Conservation (phyloP, 179 eudicot species). For the Patellifolia procumbens region DNA sequence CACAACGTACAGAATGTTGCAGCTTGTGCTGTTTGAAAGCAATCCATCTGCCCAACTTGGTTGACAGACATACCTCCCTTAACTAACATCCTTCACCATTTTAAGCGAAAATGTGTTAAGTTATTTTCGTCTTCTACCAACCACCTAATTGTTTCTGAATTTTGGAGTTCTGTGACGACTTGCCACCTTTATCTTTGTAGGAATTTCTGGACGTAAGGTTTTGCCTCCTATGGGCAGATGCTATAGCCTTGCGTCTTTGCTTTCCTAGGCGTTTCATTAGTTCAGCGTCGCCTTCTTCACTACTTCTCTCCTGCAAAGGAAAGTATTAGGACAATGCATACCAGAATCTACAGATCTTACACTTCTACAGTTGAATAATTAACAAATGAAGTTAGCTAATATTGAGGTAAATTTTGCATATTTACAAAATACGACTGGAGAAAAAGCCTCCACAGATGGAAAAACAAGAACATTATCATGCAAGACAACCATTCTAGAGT, state of each 20-base stretch:
- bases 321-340: background rate
- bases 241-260: slow-evolving; percentile 80
- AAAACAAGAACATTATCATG: background rate
- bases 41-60: background rate
- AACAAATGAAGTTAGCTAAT: background rate
- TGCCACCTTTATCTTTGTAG: slow-evolving; percentile 94
- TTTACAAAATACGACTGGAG: too few relatives aligned
- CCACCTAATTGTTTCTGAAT: slow-evolving; percentile 54
- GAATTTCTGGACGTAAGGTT: slow-evolving; percentile 56
- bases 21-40: background rate
- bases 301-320: slow-evolving; percentile 47
- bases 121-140: slow-evolving; percentile 51
- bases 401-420: too few relatives aligned
- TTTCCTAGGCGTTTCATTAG: slow-evolving; percentile 62
- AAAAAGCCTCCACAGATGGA: too few relatives aligned
- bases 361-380: background rate
- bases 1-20: background rate
- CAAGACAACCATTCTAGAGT: background rate
- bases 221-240: slow-evolving; percentile 68
- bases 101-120: too few relatives aligned
- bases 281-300: slow-evolving; percentile 54
- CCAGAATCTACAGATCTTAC: background rate
- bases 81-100: background rate
- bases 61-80: background rate
- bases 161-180: slow-evolving; percentile 75